Percentiles rank a stretch among this genome's conserved stretches.
Evolutionary conservation across 169 alveolate species (phyloP).

Genomic region (Amoebophrya sp.): DNA sequence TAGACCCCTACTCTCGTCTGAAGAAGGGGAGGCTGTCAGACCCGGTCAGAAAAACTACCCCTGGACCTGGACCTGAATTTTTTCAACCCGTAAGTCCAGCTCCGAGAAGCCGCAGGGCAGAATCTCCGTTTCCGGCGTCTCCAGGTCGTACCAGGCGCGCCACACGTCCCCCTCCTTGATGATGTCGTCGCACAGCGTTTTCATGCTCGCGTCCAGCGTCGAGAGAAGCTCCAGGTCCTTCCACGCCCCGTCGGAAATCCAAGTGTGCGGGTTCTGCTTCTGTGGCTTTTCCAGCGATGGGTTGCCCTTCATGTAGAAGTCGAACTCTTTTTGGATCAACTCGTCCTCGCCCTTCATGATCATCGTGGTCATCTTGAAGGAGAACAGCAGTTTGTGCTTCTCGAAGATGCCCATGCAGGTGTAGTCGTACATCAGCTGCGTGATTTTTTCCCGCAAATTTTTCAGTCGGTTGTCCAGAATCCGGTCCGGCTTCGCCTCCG

Average conservation of each 20-base stretch:
- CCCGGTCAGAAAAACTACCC: no score
- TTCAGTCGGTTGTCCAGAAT: conserved; percentile 71
- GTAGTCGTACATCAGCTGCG: conserved; percentile 58
- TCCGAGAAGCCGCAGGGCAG: conserved; percentile 64
- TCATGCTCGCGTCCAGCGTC: conserved; percentile 44
- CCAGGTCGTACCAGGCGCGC: conserved; percentile 78
- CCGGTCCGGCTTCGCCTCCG: conserved; percentile 75
- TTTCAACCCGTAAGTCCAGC: no score
- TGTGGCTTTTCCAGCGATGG: conserved; percentile 53
- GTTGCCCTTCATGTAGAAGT: conserved; percentile 82
- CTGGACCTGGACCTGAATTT: no score
- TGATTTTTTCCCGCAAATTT: conserved; percentile 70
- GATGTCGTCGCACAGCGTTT: not conserved
- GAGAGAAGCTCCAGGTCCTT: conserved; percentile 71
- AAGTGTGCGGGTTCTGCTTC: conserved; percentile 61
- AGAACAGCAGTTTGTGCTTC: conserved; percentile 72
- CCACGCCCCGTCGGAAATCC: conserved; percentile 84
- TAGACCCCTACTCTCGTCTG: no score
- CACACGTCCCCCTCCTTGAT: conserved; percentile 37
- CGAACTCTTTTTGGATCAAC: conserved; percentile 67
- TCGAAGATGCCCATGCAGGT: conserved; percentile 56
- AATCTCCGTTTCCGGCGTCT: conserved; percentile 66
- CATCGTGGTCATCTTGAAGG: conserved; percentile 87
- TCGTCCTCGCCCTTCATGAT: conserved; percentile 68
- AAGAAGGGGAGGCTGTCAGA: no score